These are phyloP conservation scores for Zygotorulaspora sp. DNA, from an alignment of 805 yeast species.

Conservation along the genomic window DNA sequence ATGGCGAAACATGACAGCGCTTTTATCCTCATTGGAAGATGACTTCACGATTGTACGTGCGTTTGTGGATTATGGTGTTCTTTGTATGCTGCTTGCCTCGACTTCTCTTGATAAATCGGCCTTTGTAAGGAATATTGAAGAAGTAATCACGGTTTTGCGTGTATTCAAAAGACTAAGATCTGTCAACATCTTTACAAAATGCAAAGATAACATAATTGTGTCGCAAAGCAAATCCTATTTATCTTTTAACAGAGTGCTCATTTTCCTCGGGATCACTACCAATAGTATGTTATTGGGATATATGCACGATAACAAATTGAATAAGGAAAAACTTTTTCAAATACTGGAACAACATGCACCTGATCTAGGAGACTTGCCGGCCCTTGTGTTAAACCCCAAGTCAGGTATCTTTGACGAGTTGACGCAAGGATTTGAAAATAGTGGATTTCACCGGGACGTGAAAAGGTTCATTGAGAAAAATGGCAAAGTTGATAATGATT, in stretches of 20 bases:
- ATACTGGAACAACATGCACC: conserved; percentile 70
- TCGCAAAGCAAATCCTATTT: conserved; percentile 15
- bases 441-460: conserved; percentile 28
- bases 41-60: conserved; percentile 19
- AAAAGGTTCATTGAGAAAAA: conserved; percentile 19
- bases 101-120: conserved; percentile 9
- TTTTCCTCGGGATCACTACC: conserved; percentile 19
- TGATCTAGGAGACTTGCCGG: conserved; percentile 14
- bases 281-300: conserved; percentile 18
- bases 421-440: conserved; percentile 24
- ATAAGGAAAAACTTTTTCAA: conserved; percentile 56
- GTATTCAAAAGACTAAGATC: conserved; percentile 15
- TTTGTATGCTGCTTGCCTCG: conserved; percentile 13
- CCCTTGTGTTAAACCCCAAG: conserved; percentile 20
- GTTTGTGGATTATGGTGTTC: conserved; percentile 13
- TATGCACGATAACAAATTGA: conserved; percentile 32
- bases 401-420: conserved; percentile 24
- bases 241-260: conserved; percentile 16
- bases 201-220: conserved; percentile 13
- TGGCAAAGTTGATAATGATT: conserved; percentile 3
- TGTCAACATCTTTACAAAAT: conserved; percentile 10
- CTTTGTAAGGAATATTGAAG: conserved; percentile 8
- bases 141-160: conserved; percentile 12
- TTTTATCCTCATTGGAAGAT: conserved; percentile 13
- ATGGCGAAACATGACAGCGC: conserved; percentile 15